Evolutionary conservation across 495 filamentous ascomycete genomes (phyloP).

Genomic region (Hypoxylon lienhwacheense): DNA sequence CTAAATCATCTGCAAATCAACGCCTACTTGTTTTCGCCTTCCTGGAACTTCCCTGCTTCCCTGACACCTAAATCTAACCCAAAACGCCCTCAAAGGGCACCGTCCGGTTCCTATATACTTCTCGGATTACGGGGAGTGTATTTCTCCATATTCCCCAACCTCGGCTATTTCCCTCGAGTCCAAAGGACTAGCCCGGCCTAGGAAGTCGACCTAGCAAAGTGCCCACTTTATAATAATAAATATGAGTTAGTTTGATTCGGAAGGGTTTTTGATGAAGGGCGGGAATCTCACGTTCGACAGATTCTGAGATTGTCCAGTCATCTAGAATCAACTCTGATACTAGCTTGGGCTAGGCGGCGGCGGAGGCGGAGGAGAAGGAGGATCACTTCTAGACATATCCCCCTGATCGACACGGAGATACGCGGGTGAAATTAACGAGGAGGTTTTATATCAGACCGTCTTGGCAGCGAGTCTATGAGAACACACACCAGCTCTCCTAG

Average conservation of each 20-base stretch:
- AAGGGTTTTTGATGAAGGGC: slow-evolving; percentile 1
- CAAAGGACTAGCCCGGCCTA: neutral
- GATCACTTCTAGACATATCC: slow-evolving; percentile 45
- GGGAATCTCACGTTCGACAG: slow-evolving; percentile 16
- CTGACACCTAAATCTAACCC: neutral
- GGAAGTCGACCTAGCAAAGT: neutral
- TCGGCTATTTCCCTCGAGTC: neutral
- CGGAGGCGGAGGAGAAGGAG: slow-evolving; percentile 50
- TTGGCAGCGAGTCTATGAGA: neutral
- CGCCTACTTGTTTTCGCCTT: slow-evolving; percentile 1
- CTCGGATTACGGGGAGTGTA: too few species aligned
- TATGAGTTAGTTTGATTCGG: slow-evolving; percentile 6
- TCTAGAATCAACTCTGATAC: neutral
- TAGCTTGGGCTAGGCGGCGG: slow-evolving; percentile 51
- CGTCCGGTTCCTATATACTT: too few species aligned
- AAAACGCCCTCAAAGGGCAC: neutral
- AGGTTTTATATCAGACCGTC: neutral
- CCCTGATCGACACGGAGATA: slow-evolving; percentile 8
- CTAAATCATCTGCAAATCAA: slow-evolving; percentile 3
- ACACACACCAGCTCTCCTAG: neutral
- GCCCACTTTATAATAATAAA: slow-evolving; percentile 4
- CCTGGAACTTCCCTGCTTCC: neutral
- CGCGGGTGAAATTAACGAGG: neutral
- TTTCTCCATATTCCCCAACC: neutral
- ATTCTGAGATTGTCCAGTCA: too few species aligned